Base-by-base conservation (phyloP, 1,284 basidiomycete genomes). In the Pseudozyma thailandica region DNA sequence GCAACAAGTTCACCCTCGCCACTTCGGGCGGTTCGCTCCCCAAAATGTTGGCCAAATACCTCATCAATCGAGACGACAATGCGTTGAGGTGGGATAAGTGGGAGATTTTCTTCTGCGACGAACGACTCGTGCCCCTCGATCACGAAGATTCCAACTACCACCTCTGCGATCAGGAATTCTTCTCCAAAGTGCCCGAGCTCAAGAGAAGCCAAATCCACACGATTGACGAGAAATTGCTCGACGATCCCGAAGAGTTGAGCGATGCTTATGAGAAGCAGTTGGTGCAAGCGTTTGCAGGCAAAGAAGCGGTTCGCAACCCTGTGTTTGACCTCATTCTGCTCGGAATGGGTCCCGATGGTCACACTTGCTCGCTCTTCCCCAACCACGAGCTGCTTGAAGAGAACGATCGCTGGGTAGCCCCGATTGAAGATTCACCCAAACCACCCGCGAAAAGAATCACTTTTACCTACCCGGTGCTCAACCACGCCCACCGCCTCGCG, bases 31-130 rank as follows among this genome's bases (percentile, higher is more conserved):
- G 95, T 2, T 93, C 92, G 0, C 87, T 98, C 35, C 93, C 95
- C 46, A 90, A 90, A 82, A 90, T 91, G 83, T 89, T 98, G 69
- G 83, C 83, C 85, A 84, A 71, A 89, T 88, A 48, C 88, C 74
- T 98, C 72, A 87, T 94, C 64, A 87, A 84, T 55, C 87, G 91
- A 73, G 59, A 57, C 20, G 86, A 90, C 39, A 88, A 88, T 48
- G 80, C 77, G 43, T 88, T 94, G 15, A 92, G 91, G 83, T 99
- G 96, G 94, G 90, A 94, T 83, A 92, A 93, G 84, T 98, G 94
- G 94, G 93, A 98, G 78, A 89, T 98, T 78, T 99, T 92, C 86
- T 98, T 98, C 84, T 93, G 90, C 50, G 96, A 99, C 84, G 96
- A 99, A 86, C 92, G 96, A 54, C 89, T 91, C 56, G 96, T 99